Base-by-base conservation (phyloP, 345 rosid genomes). In the Toxicodendron radicans region DNA sequence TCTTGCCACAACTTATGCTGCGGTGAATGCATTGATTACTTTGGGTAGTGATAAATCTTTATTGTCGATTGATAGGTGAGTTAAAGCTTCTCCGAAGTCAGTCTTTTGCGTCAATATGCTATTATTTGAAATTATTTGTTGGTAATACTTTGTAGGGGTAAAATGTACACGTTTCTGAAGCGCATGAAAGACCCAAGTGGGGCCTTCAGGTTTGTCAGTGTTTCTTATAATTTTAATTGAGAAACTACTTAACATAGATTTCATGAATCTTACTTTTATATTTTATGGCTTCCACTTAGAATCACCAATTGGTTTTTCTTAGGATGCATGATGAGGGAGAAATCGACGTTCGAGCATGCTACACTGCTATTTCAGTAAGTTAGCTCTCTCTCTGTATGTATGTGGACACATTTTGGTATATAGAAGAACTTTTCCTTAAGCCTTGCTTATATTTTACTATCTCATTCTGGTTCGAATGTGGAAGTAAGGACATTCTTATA, bases 241-340 rank as follows among this genome's bases (percentile, higher is more conserved):
- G 60, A 66, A 73, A 58, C 23, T 24, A 43, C 46, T 66, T 64
- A 45, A 65, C 52, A 52, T 27, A 12, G 56, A 18, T 64, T 78
- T 14, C 73, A 43, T 66, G 27, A 67, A 24, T 52, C 13, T 43
- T 48, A 16, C 32, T 70, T 17, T 54, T 32, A 11, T 16, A 49
- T 30, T 48, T 59, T 63, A 21, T 24, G 43, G n/a, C 23, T 61
- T 5, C 24, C 33, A 4, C 63, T 64, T 49, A 56, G 54, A 71
- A 20, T 60, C 17, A 20, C 20, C 12, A 18, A 11, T 58, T 53
- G 63, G 54, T 70, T 20, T 58, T 62, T 67, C 14, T 38, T 71
- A 95, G 98, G 89, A 95, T 95, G 99, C 99, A 95, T 86, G 93
- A 90, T 70, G 89, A 70, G 70, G 99, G 99, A 78, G 99, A 95